phyloP scores from a whole-genome alignment of 2,329 filamentous ascomycete species.

The Pseudodiploospora longispora region DNA sequence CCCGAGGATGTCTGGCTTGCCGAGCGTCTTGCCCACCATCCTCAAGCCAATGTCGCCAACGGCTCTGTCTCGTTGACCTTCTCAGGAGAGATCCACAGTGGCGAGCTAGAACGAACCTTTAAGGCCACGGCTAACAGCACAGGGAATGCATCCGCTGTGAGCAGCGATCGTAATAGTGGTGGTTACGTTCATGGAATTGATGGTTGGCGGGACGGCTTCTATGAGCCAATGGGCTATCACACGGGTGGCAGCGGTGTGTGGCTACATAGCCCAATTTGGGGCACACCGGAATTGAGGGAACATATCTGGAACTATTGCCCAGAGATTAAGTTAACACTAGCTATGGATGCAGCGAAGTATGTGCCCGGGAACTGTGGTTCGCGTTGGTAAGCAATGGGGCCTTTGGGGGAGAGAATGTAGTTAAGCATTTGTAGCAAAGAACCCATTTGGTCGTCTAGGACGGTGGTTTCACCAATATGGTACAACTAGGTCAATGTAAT shows the following conservation, averaged over 20 bases:
- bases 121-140: slow-evolving; percentile 17
- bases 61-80: slow-evolving; percentile 41
- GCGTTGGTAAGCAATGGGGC: slow-evolving; percentile 6
- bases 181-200: slow-evolving; percentile 35
- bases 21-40: slow-evolving; percentile 41
- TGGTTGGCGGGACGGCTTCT: slow-evolving; percentile 43
- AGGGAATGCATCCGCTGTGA: background rate
- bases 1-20: slow-evolving; percentile 51
- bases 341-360: slow-evolving; percentile 45
- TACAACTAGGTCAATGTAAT: no score
- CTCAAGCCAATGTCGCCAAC: slow-evolving; percentile 41
- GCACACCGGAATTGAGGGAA: slow-evolving; percentile 34
- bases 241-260: slow-evolving; percentile 40
- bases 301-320: slow-evolving; percentile 51
- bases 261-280: slow-evolving; percentile 41
- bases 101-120: slow-evolving; percentile 16
- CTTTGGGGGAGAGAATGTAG: no score
- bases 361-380: slow-evolving; percentile 39
- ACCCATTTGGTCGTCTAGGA: no score
- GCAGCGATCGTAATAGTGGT: slow-evolving; percentile 4
- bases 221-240: slow-evolving; percentile 53
- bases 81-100: slow-evolving; percentile 40
- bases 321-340: slow-evolving; percentile 49
- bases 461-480: no score
- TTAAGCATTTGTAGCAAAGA: no score